phyloP scores from a whole-genome alignment of 805 yeast species.

The Cyberlindnera mycetangii region DNA sequence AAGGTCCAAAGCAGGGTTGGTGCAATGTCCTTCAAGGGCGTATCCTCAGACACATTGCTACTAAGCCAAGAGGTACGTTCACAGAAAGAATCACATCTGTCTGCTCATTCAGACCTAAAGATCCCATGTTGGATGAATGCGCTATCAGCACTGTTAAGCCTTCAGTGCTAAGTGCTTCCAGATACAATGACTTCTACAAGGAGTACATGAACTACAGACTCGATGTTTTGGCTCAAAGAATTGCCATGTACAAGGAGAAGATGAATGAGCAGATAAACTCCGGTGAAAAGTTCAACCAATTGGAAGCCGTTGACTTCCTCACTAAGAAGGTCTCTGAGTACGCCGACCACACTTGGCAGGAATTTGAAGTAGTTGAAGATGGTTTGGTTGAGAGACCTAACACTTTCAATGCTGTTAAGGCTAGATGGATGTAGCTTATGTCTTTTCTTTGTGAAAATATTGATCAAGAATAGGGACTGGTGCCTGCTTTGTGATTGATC shows the following conservation, averaged over 20 bases:
- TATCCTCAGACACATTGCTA: conserved; percentile 44
- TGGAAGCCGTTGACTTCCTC: conserved; percentile 32
- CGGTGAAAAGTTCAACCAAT: conserved; percentile 36
- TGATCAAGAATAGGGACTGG: background rate
- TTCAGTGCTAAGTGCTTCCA: conserved; percentile 33
- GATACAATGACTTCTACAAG: conserved; percentile 38
- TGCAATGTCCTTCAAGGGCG: conserved; percentile 50
- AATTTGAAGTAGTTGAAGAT: conserved; percentile 34
- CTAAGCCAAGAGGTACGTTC: conserved; percentile 37
- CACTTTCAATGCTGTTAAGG: conserved; percentile 21
- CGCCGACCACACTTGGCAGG: conserved; percentile 32
- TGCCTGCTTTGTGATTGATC: background rate
- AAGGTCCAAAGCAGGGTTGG: conserved; percentile 46
- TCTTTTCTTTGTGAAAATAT: background rate
- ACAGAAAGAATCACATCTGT: conserved; percentile 43
- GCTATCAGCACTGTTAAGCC: conserved; percentile 42
- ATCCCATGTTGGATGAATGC: conserved; percentile 37
- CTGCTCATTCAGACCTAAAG: conserved; percentile 40
- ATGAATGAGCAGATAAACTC: conserved; percentile 23
- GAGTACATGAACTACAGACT: conserved; percentile 40
- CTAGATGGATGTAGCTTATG: conserved; percentile 15
- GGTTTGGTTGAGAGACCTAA: conserved; percentile 27
- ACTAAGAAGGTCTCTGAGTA: conserved; percentile 28
- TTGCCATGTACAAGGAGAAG: conserved; percentile 27
- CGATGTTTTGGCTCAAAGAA: conserved; percentile 33